Evolutionary conservation across 169 alveolate genomes (phyloP).

Genomic region (Eimeria falciformis): DNA sequence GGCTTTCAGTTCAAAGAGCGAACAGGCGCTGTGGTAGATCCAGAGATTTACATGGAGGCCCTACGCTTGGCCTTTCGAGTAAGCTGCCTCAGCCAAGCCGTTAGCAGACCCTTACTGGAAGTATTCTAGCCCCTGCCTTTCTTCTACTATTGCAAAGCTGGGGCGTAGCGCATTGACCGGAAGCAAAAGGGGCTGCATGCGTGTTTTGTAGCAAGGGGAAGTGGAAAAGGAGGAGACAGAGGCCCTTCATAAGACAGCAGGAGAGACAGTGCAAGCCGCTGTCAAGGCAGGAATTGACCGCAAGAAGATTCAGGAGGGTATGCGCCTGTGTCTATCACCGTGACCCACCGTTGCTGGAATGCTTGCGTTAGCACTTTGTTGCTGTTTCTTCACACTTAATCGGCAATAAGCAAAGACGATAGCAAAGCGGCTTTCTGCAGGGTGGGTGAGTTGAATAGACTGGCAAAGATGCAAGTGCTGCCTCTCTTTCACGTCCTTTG

Average conservation of each 20-base stretch:
- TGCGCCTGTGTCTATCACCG: neutral
- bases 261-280: slow-evolving; percentile 72
- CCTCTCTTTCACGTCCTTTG: too few relatives aligned
- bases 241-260: slow-evolving; percentile 68
- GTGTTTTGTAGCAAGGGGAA: slow-evolving; percentile 60
- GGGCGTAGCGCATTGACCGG: neutral
- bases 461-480: too few relatives aligned
- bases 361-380: too few relatives aligned
- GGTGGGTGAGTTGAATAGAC: too few relatives aligned
- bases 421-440: too few relatives aligned
- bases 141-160: neutral
- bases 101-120: neutral
- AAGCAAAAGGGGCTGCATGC: neutral
- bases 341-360: too few relatives aligned
- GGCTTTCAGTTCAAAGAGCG: slow-evolving; percentile 87
- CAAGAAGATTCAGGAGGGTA: slow-evolving; percentile 70
- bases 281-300: slow-evolving; percentile 69
- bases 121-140: neutral
- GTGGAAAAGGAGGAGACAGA: slow-evolving; percentile 73
- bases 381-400: too few relatives aligned
- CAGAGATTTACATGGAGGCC: slow-evolving; percentile 90
- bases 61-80: slow-evolving; percentile 83
- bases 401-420: too few relatives aligned
- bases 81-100: neutral
- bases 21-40: slow-evolving; percentile 83